Conservation (phyloP, 768 basidiomycete species). For the Dacryopinax primogenitus region DNA sequence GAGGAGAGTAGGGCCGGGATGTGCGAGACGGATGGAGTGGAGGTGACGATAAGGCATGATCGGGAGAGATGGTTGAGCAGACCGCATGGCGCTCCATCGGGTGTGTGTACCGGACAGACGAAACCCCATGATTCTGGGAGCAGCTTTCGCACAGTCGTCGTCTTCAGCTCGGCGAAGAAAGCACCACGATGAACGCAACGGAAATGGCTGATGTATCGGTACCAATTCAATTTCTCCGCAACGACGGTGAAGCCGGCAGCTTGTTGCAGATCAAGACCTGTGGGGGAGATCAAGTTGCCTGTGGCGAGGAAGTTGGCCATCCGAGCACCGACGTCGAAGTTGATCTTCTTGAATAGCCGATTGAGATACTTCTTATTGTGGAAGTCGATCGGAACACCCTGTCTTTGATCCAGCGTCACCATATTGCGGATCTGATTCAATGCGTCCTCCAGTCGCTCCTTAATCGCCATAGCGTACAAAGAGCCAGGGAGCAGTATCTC, state of each 20-base stretch:
- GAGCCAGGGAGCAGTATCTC: constrained; percentile 89
- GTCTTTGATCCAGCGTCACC: constrained; percentile 59
- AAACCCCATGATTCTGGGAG: constrained; percentile 99
- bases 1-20: constrained; percentile 69
- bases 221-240: constrained; percentile 97
- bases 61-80: constrained; percentile 92
- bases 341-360: constrained; percentile 61
- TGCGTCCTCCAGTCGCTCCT: constrained; percentile 88
- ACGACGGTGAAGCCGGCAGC: constrained; percentile 98
- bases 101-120: constrained; percentile 96
- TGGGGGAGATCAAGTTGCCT: constrained; percentile 86
- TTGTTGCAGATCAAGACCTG: constrained; percentile 93
- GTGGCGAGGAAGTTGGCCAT: constrained; percentile 93
- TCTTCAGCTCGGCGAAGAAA: constrained; percentile 97
- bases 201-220: constrained; percentile 96
- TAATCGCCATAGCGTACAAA: constrained; percentile 94
- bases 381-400: constrained; percentile 70
- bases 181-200: constrained; percentile 97
- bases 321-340: constrained; percentile 82
- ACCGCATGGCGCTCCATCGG: constrained; percentile 95
- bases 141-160: constrained; percentile 90
- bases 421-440: constrained; percentile 57
- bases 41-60: constrained; percentile 80
- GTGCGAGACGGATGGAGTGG: constrained; percentile 57
- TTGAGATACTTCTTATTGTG: constrained; percentile 72